Conservation (phyloP, 192 early-diverging fungal species). For the Allomyces macrogynus region DNA sequence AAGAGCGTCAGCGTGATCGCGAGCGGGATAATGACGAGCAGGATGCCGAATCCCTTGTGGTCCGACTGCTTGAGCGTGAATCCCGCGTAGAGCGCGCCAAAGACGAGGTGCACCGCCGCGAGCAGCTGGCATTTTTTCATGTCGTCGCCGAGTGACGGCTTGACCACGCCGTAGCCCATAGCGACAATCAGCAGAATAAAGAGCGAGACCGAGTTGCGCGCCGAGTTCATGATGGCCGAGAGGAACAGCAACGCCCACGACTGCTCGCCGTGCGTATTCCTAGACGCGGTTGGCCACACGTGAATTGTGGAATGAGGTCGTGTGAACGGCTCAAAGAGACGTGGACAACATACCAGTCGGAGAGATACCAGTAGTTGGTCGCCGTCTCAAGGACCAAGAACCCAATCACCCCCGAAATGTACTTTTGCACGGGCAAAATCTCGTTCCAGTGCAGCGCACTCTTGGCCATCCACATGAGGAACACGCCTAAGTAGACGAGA, state of each 20-base stretch:
- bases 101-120: slow-evolving; percentile 61
- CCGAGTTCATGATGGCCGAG: slow-evolving; percentile 65
- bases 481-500: slow-evolving; percentile 52
- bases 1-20: slow-evolving; percentile 78
- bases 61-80: slow-evolving; percentile 52
- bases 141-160: slow-evolving; percentile 65
- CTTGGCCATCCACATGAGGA: slow-evolving; percentile 52
- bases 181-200: slow-evolving; percentile 90
- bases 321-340: slow-evolving; percentile 12
- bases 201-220: slow-evolving; percentile 78
- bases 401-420: slow-evolving; percentile 61
- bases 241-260: slow-evolving; percentile 42
- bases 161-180: slow-evolving; percentile 90
- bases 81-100: slow-evolving; percentile 71
- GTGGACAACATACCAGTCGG: slow-evolving; percentile 1
- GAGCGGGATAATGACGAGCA: slow-evolving; percentile 69
- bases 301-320: slow-evolving; percentile 8
- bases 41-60: slow-evolving; percentile 40
- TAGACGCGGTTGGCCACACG: slow-evolving; percentile 4
- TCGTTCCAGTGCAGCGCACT: slow-evolving; percentile 68
- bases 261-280: neutral
- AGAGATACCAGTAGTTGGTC: slow-evolving; percentile 53
- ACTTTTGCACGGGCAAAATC: slow-evolving; percentile 80
- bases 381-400: slow-evolving; percentile 81
- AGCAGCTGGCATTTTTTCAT: slow-evolving; percentile 75